A percentile compares a stretch with the other conserved stretches of the same genome.
phyloP scores from a whole-genome alignment of 495 filamentous ascomycete species.

The Podospora fimiseda region DNA sequence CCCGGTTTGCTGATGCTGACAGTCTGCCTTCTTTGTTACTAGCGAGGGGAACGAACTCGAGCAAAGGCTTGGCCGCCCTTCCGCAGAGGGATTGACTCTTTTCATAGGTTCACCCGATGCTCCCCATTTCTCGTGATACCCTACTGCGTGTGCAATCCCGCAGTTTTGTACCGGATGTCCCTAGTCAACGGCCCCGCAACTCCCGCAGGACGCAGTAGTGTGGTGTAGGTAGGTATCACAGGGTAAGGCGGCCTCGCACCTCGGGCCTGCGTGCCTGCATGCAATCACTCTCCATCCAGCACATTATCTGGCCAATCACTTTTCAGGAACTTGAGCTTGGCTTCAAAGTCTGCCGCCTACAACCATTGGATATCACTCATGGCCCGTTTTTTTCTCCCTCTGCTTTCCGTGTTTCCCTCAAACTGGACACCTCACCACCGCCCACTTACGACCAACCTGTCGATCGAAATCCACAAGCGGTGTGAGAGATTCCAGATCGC shows the following conservation, averaged over 20 bases:
- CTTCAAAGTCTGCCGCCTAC: not conserved
- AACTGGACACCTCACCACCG: no score
- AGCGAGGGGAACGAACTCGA: no score
- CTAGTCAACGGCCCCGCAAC: not conserved
- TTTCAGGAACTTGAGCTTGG: not conserved
- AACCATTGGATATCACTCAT: not conserved
- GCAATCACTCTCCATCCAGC: not conserved
- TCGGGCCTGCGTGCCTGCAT: no score
- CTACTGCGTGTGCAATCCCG: not conserved
- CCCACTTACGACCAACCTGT: not conserved
- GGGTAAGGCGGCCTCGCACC: conserved; percentile 7
- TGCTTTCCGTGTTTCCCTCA: not conserved
- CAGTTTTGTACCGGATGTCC: no score
- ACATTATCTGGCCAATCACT: not conserved
- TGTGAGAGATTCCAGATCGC: not conserved
- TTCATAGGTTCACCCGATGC: not conserved
- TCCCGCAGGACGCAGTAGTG: not conserved
- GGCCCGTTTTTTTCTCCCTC: not conserved
- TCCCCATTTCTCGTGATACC: not conserved
- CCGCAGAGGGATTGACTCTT: not conserved
- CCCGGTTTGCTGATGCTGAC: not conserved
- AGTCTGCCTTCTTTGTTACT: not conserved
- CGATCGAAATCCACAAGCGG: not conserved
- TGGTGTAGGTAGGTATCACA: no score
- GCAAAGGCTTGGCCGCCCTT: not conserved